Base-by-base conservation (phyloP, 306 rosid genomes). In the Adenanthera pavonina region DNA sequence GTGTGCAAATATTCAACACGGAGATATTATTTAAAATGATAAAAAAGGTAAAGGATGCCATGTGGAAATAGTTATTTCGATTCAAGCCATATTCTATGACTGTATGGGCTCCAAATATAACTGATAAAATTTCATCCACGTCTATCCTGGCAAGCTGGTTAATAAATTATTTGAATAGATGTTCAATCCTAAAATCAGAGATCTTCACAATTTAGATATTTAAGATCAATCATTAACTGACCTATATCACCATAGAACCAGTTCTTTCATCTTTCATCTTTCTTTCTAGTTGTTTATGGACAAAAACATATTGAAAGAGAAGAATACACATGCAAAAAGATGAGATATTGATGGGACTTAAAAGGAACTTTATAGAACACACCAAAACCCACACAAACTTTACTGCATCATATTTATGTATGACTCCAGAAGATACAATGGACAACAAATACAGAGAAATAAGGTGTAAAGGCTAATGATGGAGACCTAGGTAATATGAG, bases 81-180 rank as follows among this genome's bases (percentile, higher is more conserved):
- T 46, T 69, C 74, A 68, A 68, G 25, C 47, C 34, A 68, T 41
- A 41, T 40, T n/a, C 5, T 40, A 67, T 33, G 67, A 61, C n/a
- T 13, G 13, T 11, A 68, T 40, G 16, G 13, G 16, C 17, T 69
- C 74, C 53, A 19, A 69, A 69, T 20, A 69, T 20, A 19, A 25
- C 54, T 2, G 19, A 46, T 5, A 44, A 47, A 69, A 69, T 6
- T 47, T 70, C 43, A 70, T 48, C 40, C 52, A 46, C 12, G 51
- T 33, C 56, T 69, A 69, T 46, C 3, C n/a, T n/a, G 34, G 43
- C 25, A 41, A 69, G 20, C 4, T 12, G 40, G 34, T 69, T 46
- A 46, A 44, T 1, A 4, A 67, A 69, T 25, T 25, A 47, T 46
- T 43, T 20, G 34, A 69, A 69, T 19, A 19, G 1, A 19, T 43